Evolutionary conservation across 495 filamentous ascomycete species (phyloP), one percentile per base, ranked within the genome.

Genomic region (Umbilicaria muhlenbergii): DNA sequence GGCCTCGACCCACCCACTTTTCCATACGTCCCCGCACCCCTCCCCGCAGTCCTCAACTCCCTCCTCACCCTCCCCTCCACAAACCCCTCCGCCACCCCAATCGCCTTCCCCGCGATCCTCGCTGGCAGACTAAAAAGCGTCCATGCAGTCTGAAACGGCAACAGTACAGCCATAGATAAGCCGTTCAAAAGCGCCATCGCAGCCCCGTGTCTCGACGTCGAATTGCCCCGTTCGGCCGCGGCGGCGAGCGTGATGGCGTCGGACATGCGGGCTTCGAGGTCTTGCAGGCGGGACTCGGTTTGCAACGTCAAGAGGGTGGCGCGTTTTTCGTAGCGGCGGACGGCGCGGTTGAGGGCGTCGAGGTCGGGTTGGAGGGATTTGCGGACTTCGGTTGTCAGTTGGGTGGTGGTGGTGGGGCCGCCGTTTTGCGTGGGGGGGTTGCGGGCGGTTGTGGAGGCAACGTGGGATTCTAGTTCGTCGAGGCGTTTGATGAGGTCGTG

Each of bases 241-340:
- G 83, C 85, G 11, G 86, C 81, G 12, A 95, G 65, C 1, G 82
- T 69, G 36, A 94, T 67, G 1, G 85, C 81, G 50, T 95, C 87
- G 28, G 75, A 74, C 15, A 92, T 57, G 34, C 81, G 71, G 0
- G 61, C 54, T 44, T 93, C 80, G 13, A 95, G 61, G 18, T 75
- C 70, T 18, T 69, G 66, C 32, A 96, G 70, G 14, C 83, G 74
- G 14, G 71, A 69, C 38, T 96, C 86, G 10, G 77, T 89, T 48
- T 88, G 78, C 42, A 78, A 68, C 0, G 77, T 63, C 15, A 81
- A 71, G 2, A 88, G 59, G 0, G 80, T 77, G 11, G 79, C 76
- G 45, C 86, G 80, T 58, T 94, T 95, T 64, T 98, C 91, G 50
- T 94, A 94, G n/a, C 86, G 77, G 12, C 91, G 73, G 24, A 96